Base-by-base conservation (phyloP, 2,329 filamentous ascomycete species). In the Neofusicoccum umdonicola region DNA sequence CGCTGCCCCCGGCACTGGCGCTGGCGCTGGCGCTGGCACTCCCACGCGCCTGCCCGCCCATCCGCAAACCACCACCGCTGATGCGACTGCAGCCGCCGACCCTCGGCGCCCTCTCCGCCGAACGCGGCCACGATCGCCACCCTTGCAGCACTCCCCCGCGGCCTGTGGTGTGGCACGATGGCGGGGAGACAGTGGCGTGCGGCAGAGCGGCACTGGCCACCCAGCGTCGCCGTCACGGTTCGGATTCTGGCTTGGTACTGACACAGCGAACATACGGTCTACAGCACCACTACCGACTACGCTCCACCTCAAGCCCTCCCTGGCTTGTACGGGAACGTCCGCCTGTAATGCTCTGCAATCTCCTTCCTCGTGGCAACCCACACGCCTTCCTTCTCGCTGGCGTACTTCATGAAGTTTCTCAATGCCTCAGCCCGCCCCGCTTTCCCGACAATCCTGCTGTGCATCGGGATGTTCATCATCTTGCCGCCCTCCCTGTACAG, bases 311-410 rank as follows among this genome's bases (percentile, higher is more conserved):
- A 22, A 22, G 22, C 22, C 22, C 22, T 31, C 42, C 57, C 57
- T 13, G 67, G 60, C 44, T 70, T 69, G 62, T 80, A 81, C 2
- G 79, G 79, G 65, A 80, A 80, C 3, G 66, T 76, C 15, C 68
- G 65, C 19, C 73, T 70, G 66, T 78, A 79, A 45, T 81, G 79
- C 67, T 71, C 73, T 6, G 79, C 79, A 64, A 82, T 81, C 22
- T 80, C 78, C 63, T 72, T 71, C 62, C 78, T 69, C 7, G 77
- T 81, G 4, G 79, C 77, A 6, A 81, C 77, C 80, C 80, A 82
- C 4, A 82, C 79, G 11, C 72, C 76, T 54, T 75, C 73, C 65
- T 79, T 79, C 64, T 74, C 71, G 3, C 70, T 68, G 44, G 79
- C 68, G 62, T 79, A 79, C 67, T 73, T 65, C 72, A 78, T 76